Conservation (phyloP, 1,284 basidiomycete genomes). For the Cutaneotrichosporon sp. region DNA sequence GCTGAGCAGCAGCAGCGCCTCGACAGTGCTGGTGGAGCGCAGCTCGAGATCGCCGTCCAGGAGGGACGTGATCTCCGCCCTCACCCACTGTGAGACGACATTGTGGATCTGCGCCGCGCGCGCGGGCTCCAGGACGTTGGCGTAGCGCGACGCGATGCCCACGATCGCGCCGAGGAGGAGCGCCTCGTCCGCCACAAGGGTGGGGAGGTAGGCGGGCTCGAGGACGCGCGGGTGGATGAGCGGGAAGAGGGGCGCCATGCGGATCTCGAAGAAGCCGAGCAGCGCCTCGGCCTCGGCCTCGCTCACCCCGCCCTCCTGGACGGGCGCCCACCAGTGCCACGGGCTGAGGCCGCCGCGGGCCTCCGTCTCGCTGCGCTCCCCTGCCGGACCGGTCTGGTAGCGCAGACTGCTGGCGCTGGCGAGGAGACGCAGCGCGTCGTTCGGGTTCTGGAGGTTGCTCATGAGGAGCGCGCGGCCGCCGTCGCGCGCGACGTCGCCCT, state of each 20-base stretch:
- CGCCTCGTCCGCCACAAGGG: slow-evolving; percentile 14
- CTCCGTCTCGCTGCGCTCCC: no score
- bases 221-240: slow-evolving; percentile 16
- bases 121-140: slow-evolving; percentile 9
- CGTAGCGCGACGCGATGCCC: slow-evolving; percentile 21
- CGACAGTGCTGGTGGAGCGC: slow-evolving; percentile 14
- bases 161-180: slow-evolving; percentile 20
- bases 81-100: slow-evolving; percentile 17
- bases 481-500: not conserved
- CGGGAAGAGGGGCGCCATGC: slow-evolving; percentile 23
- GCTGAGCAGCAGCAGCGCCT: slow-evolving; percentile 19
- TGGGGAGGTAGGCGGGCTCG: slow-evolving; percentile 17
- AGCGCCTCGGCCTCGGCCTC: slow-evolving; percentile 16
- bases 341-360: not conserved
- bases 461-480: slow-evolving; percentile 11
- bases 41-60: slow-evolving; percentile 19
- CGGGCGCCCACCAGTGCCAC: slow-evolving; percentile 6
- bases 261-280: slow-evolving; percentile 17
- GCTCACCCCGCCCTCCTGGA: slow-evolving; percentile 12
- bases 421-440: slow-evolving; percentile 21
- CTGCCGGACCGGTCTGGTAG: slow-evolving; percentile 8
- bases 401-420: slow-evolving; percentile 12
- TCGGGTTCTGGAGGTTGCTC: slow-evolving; percentile 21
- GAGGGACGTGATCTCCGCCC: slow-evolving; percentile 11
- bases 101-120: slow-evolving; percentile 11